Evolutionary conservation across 1,284 basidiomycete species (phyloP), one percentile per base, ranked within the genome.

Genomic region (Cryptococcus hybrid): DNA sequence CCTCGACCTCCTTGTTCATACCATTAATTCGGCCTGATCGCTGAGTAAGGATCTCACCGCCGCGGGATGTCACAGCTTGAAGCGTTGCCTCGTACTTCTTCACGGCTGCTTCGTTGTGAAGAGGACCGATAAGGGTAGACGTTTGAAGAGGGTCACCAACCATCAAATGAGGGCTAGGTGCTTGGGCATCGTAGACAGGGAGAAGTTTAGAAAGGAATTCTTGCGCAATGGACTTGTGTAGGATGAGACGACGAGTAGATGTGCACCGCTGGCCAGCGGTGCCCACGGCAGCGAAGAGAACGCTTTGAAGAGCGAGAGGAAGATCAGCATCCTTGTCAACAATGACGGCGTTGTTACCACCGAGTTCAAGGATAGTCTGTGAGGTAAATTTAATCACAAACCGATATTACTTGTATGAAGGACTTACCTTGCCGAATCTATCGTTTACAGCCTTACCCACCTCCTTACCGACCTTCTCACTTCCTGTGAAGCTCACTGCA

Each of bases 321-420:
- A 97, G 83, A 78, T 96, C 92, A 35, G 94, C 94, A 79, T 96
- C 93, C 54, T 90, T 85, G 84, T 96, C 88, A 59, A 98, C 84
- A 67, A 96, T 88, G 42, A 91, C 86, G 57, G 92, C 71, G 66
- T 52, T 6, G 15, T 42, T 45, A 15, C n/a, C 12, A 34, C 34
- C 38, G 11, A 38, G 40, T 50, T 13, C 30, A 42, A 42, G 15
- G 40, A 15, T 42, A 15, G 35, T 18, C 18, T 7, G 34, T 11
- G 35, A 5, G 18, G 11, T 11, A 30, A 6, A 13, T 11, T 30
- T n/a, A 35, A 15, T 48, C 65, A 50, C 38, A 67, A 92, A 64
- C 70, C 96, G 96, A 79, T 98, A 97, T 40, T 94, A 94, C n/a
- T 93, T 93, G 8, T 97, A 82, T 74, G 97, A 94, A 37, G 97